Evolutionary conservation across 257 asterid species (phyloP), one percentile per base, ranked within the genome.

Genomic region (Nicotiana obtusifolia): DNA sequence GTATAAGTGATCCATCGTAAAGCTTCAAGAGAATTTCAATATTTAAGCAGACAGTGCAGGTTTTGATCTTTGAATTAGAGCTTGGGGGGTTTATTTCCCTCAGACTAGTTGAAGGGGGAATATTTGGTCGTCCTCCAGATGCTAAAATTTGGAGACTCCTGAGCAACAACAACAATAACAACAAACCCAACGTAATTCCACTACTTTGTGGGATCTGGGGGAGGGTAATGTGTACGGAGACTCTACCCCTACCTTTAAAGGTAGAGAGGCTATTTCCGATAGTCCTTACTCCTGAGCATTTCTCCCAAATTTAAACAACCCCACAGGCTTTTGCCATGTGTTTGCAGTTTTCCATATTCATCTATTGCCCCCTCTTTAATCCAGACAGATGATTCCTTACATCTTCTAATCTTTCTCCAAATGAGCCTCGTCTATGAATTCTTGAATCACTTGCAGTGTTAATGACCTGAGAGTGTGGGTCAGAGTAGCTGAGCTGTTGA

Each of bases 61-160:
- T 73, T 73, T 73, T 44, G 79, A 73, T 73, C 79, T 33, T 47
- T 47, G 79, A 75, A 80, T 24, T 22, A 5, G 41, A 78, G 83
- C 13, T 44, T 81, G 33, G 33, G 44, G 37, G 71, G 52, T 68
- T 59, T 37, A 60, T 20, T 59, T 35, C 14, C 62, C 52, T 75
- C 33, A 2, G 30, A 71, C 30, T 41, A 71, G 59, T 69, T 69
- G 54, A 41, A 69, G 77, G 57, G 9, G 57, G 57, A 41, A 44
- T 71, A 68, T 22, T 71, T 71, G 59, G 33, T 71, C 35, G 19
- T 71, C 59, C 78, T 3, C 33, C 35, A 13, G 57, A 41, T 20
- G 20, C 77, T 69, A 20, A 20, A 69, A 20, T 69, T 69, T 69
- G 57, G 77, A 20, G 77, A 20, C 57, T 47, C 33, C 57, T 20